phyloP scores from a whole-genome alignment of 2,329 filamentous ascomycete genomes.

The Fusarium foetens region DNA sequence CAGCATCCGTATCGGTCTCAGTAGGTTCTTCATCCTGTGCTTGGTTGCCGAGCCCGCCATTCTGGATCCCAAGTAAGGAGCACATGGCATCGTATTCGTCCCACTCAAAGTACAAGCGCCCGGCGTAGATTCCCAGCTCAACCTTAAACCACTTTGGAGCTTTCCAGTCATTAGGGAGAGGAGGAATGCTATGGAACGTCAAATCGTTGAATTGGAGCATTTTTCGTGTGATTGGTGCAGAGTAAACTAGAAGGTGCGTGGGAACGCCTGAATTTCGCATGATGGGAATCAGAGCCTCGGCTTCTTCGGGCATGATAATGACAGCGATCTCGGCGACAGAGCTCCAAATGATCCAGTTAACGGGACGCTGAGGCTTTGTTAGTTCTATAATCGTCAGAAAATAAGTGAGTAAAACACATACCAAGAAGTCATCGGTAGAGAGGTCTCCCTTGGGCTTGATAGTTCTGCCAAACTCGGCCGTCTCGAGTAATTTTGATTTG shows the following conservation, averaged over 20 bases:
- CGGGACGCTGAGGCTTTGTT: conserved; percentile 51
- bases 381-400: neutral
- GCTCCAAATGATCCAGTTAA: conserved; percentile 71
- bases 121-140: conserved; percentile 69
- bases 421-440: conserved; percentile 39
- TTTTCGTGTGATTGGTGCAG: conserved; percentile 57
- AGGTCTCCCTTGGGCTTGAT: conserved; percentile 37
- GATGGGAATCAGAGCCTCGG: conserved; percentile 61
- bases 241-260: conserved; percentile 61
- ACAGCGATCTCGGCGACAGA: conserved; percentile 58
- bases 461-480: conserved; percentile 42
- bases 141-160: conserved; percentile 64
- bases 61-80: conserved; percentile 47
- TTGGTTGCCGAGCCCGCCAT: neutral
- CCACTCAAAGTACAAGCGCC: conserved; percentile 68
- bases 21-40: conserved; percentile 2
- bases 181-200: conserved; percentile 62
- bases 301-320: conserved; percentile 71
- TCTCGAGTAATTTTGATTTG: conserved; percentile 46
- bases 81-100: conserved; percentile 55
- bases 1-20: neutral
- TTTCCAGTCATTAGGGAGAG: conserved; percentile 55
- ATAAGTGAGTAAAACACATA: conserved; percentile 3
- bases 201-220: conserved; percentile 70
- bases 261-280: conserved; percentile 44